phyloP scores from a whole-genome alignment of 2,329 filamentous ascomycete genomes.

The Epichloe gansuensis region DNA sequence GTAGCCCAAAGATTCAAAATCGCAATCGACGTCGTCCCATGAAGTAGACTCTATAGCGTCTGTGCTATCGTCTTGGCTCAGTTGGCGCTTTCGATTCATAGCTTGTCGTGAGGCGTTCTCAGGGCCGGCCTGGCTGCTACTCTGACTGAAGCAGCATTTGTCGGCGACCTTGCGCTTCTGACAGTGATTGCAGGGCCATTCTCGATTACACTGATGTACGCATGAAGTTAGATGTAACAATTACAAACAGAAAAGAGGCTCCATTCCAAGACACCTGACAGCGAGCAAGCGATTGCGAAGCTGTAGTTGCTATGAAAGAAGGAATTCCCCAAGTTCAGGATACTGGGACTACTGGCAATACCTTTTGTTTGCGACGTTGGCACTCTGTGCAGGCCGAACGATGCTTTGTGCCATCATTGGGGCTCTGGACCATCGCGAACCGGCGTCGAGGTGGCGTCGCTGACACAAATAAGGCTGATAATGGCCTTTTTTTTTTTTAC shows the following conservation, averaged over 20 bases:
- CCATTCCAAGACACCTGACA: not conserved
- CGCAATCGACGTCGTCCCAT: slow-evolving; percentile 15
- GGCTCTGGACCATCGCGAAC: slow-evolving; percentile 8
- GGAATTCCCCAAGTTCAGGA: not conserved
- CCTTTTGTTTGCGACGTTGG: slow-evolving; percentile 27
- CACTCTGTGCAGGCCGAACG: slow-evolving; percentile 32
- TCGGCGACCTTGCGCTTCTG: slow-evolving; percentile 27
- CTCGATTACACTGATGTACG: slow-evolving; percentile 22
- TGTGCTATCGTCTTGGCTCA: slow-evolving; percentile 9
- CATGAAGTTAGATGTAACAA: not conserved
- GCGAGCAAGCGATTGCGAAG: not conserved
- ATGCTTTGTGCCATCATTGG: slow-evolving; percentile 7
- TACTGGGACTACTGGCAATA: slow-evolving; percentile 5
- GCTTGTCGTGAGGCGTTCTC: slow-evolving; percentile 13
- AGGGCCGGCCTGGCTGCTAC: slow-evolving; percentile 7
- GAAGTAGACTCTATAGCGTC: slow-evolving; percentile 12
- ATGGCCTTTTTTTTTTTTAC: not conserved
- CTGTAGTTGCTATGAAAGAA: not conserved
- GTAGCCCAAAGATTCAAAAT: slow-evolving; percentile 25
- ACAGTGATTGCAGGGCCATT: slow-evolving; percentile 29
- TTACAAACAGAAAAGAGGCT: not conserved
- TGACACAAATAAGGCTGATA: not conserved
- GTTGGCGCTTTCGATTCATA: slow-evolving; percentile 13
- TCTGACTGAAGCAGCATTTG: slow-evolving; percentile 22
- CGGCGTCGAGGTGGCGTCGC: not conserved